Base-by-base conservation (phyloP, 306 rosid species). In the Lathyrus oleraceus region DNA sequence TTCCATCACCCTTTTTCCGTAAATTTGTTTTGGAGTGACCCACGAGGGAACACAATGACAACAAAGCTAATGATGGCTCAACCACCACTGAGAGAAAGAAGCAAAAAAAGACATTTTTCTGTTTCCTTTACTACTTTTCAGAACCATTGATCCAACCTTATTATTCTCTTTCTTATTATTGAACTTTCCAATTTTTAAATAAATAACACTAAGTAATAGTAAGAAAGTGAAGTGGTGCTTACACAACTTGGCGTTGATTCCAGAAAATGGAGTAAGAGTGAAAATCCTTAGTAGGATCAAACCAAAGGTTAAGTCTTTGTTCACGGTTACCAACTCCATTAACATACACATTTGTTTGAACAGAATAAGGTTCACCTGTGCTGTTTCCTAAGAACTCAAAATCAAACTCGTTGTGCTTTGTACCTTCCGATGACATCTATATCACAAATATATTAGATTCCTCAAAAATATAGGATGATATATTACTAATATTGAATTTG, bases 341-440 rank as follows among this genome's bases (percentile, higher is more conserved):
- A 4, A 94, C 89, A 63, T 88, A 94, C 10, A 94, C 2, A 19
- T 94, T 94, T 42, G 99, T 94, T 75, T 94, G 99, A 0, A 94
- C 86, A 0, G 96, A 67, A 69, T 94, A 94, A 0, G 99, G 99
- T 78, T 94, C 96, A 4, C 99, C 99, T 4, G 87, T 76, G 6
- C 84, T 81, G 76, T 94, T 94, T 4, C 99, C 99, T 69, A 94
- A 43, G 17, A 94, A 94, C 85, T 94, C 99, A 28, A 88, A 94
- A 76, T 94, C 97, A 19, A 94, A 91, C 64, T 94, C 99, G 11
- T 94, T 84, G 76, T 91, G 99, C 30, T 30, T 68, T 69, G 89
- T 79, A 43, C 98, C 98, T 2, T 94, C 99, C 16, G 98, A 88
- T 54, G 97, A 90, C 97, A 94, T 87, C 98, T 94, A 67, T 42